Evolutionary conservation across 352 stramenopile genomes (phyloP).

Genomic region (Pythium volutum): DNA sequence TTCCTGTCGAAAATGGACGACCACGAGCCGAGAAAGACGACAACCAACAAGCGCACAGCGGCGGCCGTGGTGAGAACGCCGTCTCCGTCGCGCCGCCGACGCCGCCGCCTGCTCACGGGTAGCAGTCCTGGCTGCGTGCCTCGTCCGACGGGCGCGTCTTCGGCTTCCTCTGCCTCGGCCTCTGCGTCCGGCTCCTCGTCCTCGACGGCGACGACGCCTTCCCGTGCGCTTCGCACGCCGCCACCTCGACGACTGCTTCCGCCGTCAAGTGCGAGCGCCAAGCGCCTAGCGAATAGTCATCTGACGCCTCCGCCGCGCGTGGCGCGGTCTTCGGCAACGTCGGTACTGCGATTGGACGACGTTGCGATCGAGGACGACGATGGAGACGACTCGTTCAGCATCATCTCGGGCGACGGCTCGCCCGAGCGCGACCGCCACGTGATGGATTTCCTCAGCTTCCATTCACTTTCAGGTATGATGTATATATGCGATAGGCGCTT

Average conservation of each 20-base stretch:
- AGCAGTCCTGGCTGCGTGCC: constrained; percentile 26
- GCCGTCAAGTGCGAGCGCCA: not conserved
- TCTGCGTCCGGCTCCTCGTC: not conserved
- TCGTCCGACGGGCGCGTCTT: not conserved
- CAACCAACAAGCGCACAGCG: constrained; percentile 9
- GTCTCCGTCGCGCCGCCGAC: constrained; percentile 23
- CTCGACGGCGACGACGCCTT: constrained; percentile 4
- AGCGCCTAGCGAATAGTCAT: not conserved
- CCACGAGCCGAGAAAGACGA: constrained; percentile 4
- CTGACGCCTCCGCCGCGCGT: constrained; percentile 4
- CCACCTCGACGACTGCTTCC: constrained; percentile 17
- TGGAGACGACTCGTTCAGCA: constrained; percentile 40
- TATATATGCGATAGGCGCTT: no score
- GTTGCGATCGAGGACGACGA: constrained; percentile 27
- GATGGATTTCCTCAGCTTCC: constrained; percentile 46
- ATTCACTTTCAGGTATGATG: constrained; percentile 25
- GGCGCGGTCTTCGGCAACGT: constrained; percentile 4
- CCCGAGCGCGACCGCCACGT: constrained; percentile 25
- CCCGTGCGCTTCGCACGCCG: constrained; percentile 14
- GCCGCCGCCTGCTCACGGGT: constrained; percentile 13
- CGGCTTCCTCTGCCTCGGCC: not conserved
- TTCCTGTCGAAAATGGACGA: constrained; percentile 16
- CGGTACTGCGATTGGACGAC: constrained; percentile 21
- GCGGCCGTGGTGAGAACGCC: constrained; percentile 6
- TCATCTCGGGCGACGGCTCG: constrained; percentile 45